Base-by-base conservation (phyloP, 768 basidiomycete species). In the Psilocybe subaeruginosa region DNA sequence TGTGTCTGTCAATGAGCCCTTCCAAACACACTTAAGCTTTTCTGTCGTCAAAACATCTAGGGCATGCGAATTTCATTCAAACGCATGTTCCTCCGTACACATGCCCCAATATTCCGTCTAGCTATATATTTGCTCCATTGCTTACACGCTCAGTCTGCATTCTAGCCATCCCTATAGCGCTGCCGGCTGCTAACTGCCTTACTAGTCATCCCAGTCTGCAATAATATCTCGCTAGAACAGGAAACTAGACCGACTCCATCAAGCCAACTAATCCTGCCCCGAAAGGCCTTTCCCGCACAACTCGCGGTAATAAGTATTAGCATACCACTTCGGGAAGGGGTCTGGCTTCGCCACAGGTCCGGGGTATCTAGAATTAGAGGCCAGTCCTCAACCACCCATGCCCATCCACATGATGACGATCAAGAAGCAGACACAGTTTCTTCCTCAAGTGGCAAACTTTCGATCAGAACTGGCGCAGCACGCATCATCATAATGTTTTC, bases 321-420 rank as follows among this genome's bases (percentile, higher is more conserved):
- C 17, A 47, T 49, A 29, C n/a, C 19, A 4, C 37, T 54, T 60
- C 43, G 46, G 37, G 31, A 48, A 14, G 33, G 31, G 23, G 23
- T 23, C 23, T 30, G 41, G 4, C 43, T 54, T 39, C 59, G 37
- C 64, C 47, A 64, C 49, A 57, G 57, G 60, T 64, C 64, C 56
- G 64, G 64, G 63, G 58, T 60, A 53, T 60, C 45, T 60, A 64
- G 55, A 29, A 58, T 27, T 50, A 19, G 19, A 37, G 14, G 33
- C 41, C 50, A 39, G 29, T 29, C 31, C 53, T 19, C 23, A 37
- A 39, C 17, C 39, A 30, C 58, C 41, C 14, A 27, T 49, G 9
- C 27, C 9, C 35, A 35, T 37, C 58, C 63, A 64, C 59, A 64
- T 64, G 63, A 64, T 64, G 63, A 58, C 60, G 41, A 43, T 43